Base-by-base conservation (phyloP, 176 grass and related monocot genomes). In the Phoenix roebelenii region DNA sequence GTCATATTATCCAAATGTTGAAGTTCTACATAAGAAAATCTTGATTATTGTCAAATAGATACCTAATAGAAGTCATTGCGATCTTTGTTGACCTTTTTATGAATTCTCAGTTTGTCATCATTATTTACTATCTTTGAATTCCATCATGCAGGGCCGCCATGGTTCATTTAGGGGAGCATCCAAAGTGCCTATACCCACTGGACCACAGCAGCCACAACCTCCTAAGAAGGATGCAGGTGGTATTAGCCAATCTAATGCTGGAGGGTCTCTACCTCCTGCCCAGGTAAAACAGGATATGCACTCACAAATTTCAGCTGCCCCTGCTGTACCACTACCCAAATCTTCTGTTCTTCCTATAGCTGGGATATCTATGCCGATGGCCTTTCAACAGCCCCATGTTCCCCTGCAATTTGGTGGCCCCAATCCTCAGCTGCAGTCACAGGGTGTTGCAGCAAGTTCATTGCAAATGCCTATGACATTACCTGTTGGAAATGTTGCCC, bases 391-490 rank as follows among this genome's bases (percentile, higher is more conserved):
- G 62, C 73, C 74, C 50, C 66, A 72, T 44, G 76, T 75, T 64
- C 85, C 75, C 61, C 51, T 91, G 25, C 87, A 92, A 75, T 86
- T 86, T 50, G 75, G 82, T 50, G 76, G 61, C 0, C 73, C 67
- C 1, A 72, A 58, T 60, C 51, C 78, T 15, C 79, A 77, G 61
- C 80, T 92, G 60, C 83, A 79, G 15, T 32, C 74, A 52, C 93
- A 88, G 55, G 80, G 81, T 5, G 63, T 83, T 7, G 63, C 74
- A 17, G 52, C 93, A 16, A 92, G 76, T 63, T 85, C 93, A 55
- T 54, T 89, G 57, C 93, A 88, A 76, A 85, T 98, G 93, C 7
- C 81, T 12, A 88, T 98, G 71, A 72, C 65, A 59, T 6, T 83
- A 26, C 79, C 85, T 4, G 25, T 89, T 50, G 85, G 82, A 26